These are phyloP conservation scores for Sophora flavescens DNA, from an alignment of 306 rosid genomes.

Conservation along the genomic window DNA sequence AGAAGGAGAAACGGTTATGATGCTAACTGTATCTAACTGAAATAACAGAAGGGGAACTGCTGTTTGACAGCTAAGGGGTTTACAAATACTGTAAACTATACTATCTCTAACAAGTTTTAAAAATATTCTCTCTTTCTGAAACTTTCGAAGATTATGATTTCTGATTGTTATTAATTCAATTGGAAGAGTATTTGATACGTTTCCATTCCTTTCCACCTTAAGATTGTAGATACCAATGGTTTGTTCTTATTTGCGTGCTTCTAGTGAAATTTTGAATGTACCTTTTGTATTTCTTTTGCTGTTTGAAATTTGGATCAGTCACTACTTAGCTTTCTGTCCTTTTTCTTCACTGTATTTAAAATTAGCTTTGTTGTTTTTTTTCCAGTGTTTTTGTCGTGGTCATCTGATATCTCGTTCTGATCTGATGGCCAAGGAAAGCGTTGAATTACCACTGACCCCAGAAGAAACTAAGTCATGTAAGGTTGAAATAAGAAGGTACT, in stretches of 20 bases:
- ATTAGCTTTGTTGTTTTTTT: constrained; percentile 36
- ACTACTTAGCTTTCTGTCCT: background rate
- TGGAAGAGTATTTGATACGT: background rate
- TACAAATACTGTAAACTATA: too few species aligned
- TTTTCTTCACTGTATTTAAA: constrained; percentile 24
- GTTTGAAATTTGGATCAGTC: constrained; percentile 28
- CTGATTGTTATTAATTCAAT: background rate
- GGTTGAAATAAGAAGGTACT: constrained; percentile 57
- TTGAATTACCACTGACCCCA: constrained; percentile 39
- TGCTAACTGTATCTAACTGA: too few species aligned
- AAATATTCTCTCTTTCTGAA: background rate
- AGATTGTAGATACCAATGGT: constrained; percentile 20
- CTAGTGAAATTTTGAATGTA: constrained; percentile 13
- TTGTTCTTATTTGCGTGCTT: constrained; percentile 19
- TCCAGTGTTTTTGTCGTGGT: constrained; percentile 59
- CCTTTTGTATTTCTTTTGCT: background rate
- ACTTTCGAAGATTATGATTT: constrained; percentile 9
- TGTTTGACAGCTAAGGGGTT: too few species aligned
- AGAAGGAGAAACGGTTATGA: too few species aligned
- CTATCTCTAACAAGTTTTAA: too few species aligned
- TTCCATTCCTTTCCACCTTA: constrained; percentile 19
- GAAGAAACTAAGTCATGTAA: constrained; percentile 45
- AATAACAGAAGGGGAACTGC: too few species aligned
- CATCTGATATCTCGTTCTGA: constrained; percentile 31
- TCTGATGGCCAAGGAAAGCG: constrained; percentile 67